Evolutionary conservation across 2,329 filamentous ascomycete genomes (phyloP).

Genomic region (Thelonectria olida): DNA sequence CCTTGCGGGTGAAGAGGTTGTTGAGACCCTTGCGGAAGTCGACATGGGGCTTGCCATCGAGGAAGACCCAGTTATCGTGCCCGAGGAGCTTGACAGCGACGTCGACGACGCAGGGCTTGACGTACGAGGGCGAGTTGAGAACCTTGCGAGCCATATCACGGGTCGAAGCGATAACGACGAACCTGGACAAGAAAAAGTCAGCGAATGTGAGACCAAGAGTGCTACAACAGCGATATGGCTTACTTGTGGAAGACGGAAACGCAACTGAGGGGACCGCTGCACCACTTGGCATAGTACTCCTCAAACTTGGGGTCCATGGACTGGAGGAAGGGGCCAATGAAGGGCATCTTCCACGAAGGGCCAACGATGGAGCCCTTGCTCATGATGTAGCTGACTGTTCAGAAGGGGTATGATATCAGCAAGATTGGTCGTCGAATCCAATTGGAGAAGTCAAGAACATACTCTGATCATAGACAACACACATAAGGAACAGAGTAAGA

Average conservation of each 20-base stretch:
- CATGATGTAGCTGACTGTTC: constrained; percentile 75
- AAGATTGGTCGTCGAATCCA: neutral
- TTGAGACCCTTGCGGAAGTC: constrained; percentile 98
- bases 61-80: constrained; percentile 93
- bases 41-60: constrained; percentile 93
- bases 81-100: constrained; percentile 93
- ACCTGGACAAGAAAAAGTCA: constrained; percentile 61
- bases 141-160: constrained; percentile 97
- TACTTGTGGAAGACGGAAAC: constrained; percentile 99
- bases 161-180: constrained; percentile 95
- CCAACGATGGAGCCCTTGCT: constrained; percentile 81
- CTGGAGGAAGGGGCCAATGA: constrained; percentile 95
- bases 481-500: constrained; percentile 74
- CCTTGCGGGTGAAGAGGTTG: constrained; percentile 89
- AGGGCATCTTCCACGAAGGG: constrained; percentile 79
- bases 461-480: constrained; percentile 92
- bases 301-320: constrained; percentile 92
- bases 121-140: constrained; percentile 90
- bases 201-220: neutral
- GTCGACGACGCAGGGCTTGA: constrained; percentile 97
- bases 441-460: constrained; percentile 50
- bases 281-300: constrained; percentile 92
- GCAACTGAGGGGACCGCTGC: constrained; percentile 89
- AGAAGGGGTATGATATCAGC: constrained; percentile 29
- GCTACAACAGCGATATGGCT: constrained; percentile 37